These are phyloP conservation scores for Pugionium dolabratum DNA, from an alignment of 345 rosid species.

Conservation along the genomic window DNA sequence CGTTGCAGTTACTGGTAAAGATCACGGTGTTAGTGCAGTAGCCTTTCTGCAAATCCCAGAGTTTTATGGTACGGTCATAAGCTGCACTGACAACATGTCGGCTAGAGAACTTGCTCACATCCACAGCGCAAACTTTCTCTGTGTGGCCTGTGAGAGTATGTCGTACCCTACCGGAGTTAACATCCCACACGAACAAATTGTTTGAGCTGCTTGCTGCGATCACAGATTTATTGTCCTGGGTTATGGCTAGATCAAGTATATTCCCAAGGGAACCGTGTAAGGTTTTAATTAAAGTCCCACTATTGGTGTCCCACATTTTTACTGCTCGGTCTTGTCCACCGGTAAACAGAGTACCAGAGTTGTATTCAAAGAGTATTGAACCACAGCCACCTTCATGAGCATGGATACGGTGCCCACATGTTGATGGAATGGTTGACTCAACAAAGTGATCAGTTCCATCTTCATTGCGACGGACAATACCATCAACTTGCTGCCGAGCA, in stretches of 20 bases:
- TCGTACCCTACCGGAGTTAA: conserved; percentile 65
- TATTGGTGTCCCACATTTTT: conserved; percentile 86
- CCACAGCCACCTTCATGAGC: conserved; percentile 99
- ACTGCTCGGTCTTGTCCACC: conserved; percentile 90
- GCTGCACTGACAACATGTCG: conserved; percentile 88
- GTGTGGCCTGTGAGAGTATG: conserved; percentile 90
- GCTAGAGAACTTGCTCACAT: conserved; percentile 85
- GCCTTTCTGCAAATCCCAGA: conserved; percentile 97
- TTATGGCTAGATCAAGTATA: conserved; percentile 79
- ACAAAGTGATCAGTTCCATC: conserved; percentile 86
- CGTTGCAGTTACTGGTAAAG: conserved; percentile 87
- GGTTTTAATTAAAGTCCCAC: conserved; percentile 64
- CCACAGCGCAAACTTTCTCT: conserved; percentile 92
- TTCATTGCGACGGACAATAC: conserved; percentile 85
- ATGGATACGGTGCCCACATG: conserved; percentile 69
- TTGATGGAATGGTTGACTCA: conserved; percentile 72
- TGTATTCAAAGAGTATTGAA: conserved; percentile 70
- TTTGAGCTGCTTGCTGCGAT: conserved; percentile 97
- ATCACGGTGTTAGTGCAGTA: conserved; percentile 90
- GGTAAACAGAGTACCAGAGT: conserved; percentile 69
- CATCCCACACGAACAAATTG: conserved; percentile 93
- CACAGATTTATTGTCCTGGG: conserved; percentile 78
- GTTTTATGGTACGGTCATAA: conserved; percentile 92
- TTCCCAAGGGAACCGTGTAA: conserved; percentile 84
- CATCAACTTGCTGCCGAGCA: conserved; percentile 93